Conservation (phyloP, 306 rosid genomes). For the Casuarina cunninghamiana region DNA sequence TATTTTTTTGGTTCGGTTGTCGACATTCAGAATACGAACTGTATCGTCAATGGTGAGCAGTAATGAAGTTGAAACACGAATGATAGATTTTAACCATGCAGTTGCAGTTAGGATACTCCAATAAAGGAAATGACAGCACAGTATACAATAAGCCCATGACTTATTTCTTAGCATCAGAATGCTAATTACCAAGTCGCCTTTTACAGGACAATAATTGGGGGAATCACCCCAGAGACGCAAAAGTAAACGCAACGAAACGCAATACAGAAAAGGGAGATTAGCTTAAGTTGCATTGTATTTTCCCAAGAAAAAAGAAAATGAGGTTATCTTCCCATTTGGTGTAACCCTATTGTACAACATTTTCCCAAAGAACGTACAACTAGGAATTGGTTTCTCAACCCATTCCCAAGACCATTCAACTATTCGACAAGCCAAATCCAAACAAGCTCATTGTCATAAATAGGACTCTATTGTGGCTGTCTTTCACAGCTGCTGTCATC, state of each 20-base stretch:
- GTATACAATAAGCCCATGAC: too few species aligned
- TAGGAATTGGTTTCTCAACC: background rate
- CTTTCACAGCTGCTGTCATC: constrained; percentile 40
- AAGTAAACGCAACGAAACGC: background rate
- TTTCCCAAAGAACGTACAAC: constrained; percentile 1
- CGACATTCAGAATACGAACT: too few species aligned
- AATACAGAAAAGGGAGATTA: background rate
- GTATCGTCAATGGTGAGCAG: too few species aligned
- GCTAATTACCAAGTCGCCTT: background rate
- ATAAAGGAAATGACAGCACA: too few species aligned
- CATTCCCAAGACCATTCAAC: constrained; percentile 7
- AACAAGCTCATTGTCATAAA: constrained; percentile 23
- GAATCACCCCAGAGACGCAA: background rate
- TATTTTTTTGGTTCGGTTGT: too few species aligned
- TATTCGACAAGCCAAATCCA: constrained; percentile 12
- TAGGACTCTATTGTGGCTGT: constrained; percentile 11
- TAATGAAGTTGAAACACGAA: too few species aligned
- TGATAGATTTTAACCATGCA: too few species aligned
- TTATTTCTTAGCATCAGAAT: too few species aligned
- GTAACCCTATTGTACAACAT: too few species aligned
- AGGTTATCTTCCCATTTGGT: background rate
- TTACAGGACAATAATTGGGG: background rate
- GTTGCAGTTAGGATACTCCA: too few species aligned
- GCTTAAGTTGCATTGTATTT: background rate
- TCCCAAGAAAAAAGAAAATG: background rate